Conservation (phyloP, 2,329 filamentous ascomycete species). For the Talaromyces albobiverticillius region DNA sequence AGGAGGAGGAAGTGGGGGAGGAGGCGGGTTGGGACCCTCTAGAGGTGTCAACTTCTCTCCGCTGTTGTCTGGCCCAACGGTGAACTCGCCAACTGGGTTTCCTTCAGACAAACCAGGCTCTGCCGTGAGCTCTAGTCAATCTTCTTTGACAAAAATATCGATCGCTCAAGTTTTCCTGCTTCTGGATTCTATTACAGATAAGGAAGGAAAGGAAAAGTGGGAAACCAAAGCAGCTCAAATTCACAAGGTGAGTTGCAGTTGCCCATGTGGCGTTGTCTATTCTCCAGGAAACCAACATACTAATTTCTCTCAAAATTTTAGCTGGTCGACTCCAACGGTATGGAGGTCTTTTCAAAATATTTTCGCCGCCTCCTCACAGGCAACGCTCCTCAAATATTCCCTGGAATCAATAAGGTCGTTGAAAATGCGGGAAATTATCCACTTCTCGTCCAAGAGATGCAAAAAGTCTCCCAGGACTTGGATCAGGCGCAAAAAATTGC, state of each 20-base stretch:
- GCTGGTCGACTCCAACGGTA: conserved; percentile 96
- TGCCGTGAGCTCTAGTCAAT: conserved; percentile 47
- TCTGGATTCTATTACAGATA: conserved; percentile 90
- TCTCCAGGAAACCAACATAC: background rate
- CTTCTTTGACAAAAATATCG: conserved; percentile 83
- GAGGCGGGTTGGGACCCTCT: conserved; percentile 54
- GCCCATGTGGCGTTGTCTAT: background rate
- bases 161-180: conserved; percentile 94
- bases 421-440: conserved; percentile 80
- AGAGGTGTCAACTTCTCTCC: conserved; percentile 61
- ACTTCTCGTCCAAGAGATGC: conserved; percentile 77
- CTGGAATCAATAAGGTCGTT: conserved; percentile 68
- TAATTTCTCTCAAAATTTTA: conserved; percentile 39
- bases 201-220: conserved; percentile 88
- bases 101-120: conserved; percentile 47
- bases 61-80: conserved; percentile 55
- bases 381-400: conserved; percentile 90
- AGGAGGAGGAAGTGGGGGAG: conserved; percentile 50
- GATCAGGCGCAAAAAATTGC: conserved; percentile 88
- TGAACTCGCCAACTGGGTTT: conserved; percentile 53
- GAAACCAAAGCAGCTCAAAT: conserved; percentile 88
- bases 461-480: conserved; percentile 75
- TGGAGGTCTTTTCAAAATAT: conserved; percentile 97
- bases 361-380: conserved; percentile 88
- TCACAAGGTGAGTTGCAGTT: conserved; percentile 66